Evolutionary conservation across 768 basidiomycete genomes (phyloP).

Genomic region (Astraeus odoratus): DNA sequence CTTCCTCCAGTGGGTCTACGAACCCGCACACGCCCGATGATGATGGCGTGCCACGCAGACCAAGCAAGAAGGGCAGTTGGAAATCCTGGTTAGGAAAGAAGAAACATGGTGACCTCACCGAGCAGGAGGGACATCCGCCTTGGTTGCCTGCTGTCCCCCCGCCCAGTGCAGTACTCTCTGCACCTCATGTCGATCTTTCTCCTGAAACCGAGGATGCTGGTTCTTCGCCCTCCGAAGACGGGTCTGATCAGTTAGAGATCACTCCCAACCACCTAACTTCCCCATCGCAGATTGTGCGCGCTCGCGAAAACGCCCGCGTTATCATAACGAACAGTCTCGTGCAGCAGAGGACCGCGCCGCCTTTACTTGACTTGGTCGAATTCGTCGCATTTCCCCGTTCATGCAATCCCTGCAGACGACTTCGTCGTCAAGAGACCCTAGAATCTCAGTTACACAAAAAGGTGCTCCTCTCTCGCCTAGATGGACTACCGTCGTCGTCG

Average conservation of each 20-base stretch:
- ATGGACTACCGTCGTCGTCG: constrained; percentile 35
- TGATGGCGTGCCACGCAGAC: constrained; percentile 31
- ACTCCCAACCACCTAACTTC: constrained; percentile 10
- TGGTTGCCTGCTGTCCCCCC: constrained; percentile 26
- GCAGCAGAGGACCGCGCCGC: constrained; percentile 35
- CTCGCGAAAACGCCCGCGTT: constrained; percentile 33
- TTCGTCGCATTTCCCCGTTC: constrained; percentile 48
- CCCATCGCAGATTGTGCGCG: constrained; percentile 24
- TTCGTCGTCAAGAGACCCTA: constrained; percentile 34
- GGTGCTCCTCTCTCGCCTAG: constrained; percentile 41
- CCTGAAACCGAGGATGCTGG: constrained; percentile 26
- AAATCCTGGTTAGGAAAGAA: constrained; percentile 47
- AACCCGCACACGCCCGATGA: constrained; percentile 57
- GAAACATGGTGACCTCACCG: constrained; percentile 23
- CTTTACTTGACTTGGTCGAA: constrained; percentile 37
- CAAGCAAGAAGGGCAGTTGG: constrained; percentile 45
- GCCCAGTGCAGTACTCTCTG: constrained; percentile 14
- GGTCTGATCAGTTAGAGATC: constrained; percentile 18
- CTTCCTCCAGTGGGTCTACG: constrained; percentile 50
- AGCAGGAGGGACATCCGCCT: constrained; percentile 18
- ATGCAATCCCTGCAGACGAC: constrained; percentile 33
- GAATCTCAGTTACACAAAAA: constrained; percentile 43
- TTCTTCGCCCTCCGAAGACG: constrained; percentile 33
- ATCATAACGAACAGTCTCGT: constrained; percentile 43
- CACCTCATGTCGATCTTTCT: constrained; percentile 17